Base-by-base conservation (phyloP, 1,284 basidiomycete genomes). In the Sphagnurus paluster region DNA sequence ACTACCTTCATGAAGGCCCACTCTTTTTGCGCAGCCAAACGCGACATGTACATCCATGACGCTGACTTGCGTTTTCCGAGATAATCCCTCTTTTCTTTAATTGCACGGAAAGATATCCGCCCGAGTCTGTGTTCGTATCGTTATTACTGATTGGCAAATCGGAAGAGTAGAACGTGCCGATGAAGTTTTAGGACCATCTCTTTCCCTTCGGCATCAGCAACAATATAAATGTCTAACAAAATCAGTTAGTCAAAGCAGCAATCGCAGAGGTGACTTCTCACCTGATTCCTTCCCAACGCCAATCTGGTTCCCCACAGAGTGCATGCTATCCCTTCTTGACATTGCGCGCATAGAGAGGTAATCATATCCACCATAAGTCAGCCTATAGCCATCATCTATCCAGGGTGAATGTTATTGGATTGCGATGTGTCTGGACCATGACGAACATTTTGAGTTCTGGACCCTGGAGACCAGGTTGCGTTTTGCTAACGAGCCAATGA, bases 21-120 rank as follows among this genome's bases (percentile, higher is more conserved):
- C 66, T 99, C 96, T 65, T 98, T 98, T 70, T 96, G 87, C 4
- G 96, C 96, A 8, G 94, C 89, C 37, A 99, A 70, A 21, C 96
- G 82, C 43, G 93, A 96, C 92, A 99, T 94, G 71, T 98, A 99
- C 95, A 99, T 98, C 96, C 96, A 99, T 23, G 92, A 96, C 0
- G 95, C 95, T 26, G 89, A 93, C 69, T 93, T 93, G 29, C 96
- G 81, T 66, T 96, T 97, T 23, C 94, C 93, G 56, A 99, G 76
- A 67, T 99, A 99, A 65, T 99, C 97, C 54, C 96, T 79, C 66
- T 99, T 99, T 58, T 88, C 82, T 70, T 99, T 99, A 72, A 99
- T 95, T 0, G 93, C 86, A 42, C 96, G 85, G 71, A 99, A 99
- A 0, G 94, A 98, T 60, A 98, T 86, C 33, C 96, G 87, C 20